These are phyloP conservation scores for Chalaropsis ovoidea DNA, from an alignment of 2,329 filamentous ascomycete species.

Conservation along the genomic window DNA sequence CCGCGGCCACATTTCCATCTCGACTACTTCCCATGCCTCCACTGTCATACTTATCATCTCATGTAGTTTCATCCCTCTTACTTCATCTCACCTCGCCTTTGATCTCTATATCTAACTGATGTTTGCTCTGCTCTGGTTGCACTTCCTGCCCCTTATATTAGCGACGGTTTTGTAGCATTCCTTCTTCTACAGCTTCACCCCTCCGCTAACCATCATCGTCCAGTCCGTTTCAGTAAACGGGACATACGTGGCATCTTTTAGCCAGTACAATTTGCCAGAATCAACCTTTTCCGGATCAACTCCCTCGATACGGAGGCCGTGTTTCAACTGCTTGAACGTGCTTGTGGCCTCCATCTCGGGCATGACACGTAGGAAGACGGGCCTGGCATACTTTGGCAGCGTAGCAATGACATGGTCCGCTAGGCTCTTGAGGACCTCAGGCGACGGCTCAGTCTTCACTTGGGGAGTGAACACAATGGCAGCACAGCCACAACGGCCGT, in stretches of 20 bases:
- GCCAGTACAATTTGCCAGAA: constrained; percentile 50
- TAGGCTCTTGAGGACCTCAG: constrained; percentile 46
- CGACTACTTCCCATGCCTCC: background rate
- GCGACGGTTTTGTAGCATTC: background rate
- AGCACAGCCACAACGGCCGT: constrained; percentile 74
- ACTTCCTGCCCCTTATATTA: background rate
- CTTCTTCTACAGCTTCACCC: constrained; percentile 52
- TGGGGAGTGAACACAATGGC: constrained; percentile 50
- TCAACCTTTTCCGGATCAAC: constrained; percentile 48
- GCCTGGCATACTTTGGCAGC: constrained; percentile 65
- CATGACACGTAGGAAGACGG: constrained; percentile 64
- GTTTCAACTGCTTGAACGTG: constrained; percentile 84
- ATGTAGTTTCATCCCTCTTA: background rate
- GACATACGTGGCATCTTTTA: constrained; percentile 55
- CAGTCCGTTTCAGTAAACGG: constrained; percentile 59
- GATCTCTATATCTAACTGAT: too few species aligned
- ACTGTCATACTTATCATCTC: background rate
- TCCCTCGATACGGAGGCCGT: constrained; percentile 58
- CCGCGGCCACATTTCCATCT: background rate
- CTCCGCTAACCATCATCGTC: constrained; percentile 54
- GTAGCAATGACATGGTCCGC: constrained; percentile 46
- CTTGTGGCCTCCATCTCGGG: constrained; percentile 57
- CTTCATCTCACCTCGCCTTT: background rate
- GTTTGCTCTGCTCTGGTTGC: background rate
- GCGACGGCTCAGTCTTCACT: constrained; percentile 35